Conservation (phyloP, 2,329 filamentous ascomycete species). For the Myriosclerotinia duriaeana region DNA sequence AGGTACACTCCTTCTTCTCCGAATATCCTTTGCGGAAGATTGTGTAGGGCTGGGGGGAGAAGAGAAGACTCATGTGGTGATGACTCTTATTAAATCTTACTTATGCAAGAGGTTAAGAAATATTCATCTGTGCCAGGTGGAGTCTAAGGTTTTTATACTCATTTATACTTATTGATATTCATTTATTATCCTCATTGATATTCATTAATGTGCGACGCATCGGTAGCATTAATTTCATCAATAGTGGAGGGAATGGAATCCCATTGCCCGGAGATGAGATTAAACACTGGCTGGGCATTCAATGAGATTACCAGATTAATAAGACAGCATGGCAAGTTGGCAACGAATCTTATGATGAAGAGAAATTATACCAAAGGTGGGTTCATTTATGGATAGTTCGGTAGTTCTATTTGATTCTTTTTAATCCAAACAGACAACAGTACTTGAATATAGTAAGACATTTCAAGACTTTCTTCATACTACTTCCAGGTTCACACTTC, state of each 20-base stretch:
- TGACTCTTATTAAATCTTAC: too few species aligned
- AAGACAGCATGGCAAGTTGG: constrained; percentile 2
- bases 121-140: not conserved
- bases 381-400: not conserved
- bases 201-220: constrained; percentile 5
- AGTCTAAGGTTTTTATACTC: not conserved
- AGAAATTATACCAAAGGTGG: not conserved
- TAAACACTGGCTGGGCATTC: not conserved
- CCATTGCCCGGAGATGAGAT: constrained; percentile 13
- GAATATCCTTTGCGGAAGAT: not conserved
- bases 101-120: not conserved
- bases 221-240: constrained; percentile 2
- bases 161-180: not conserved
- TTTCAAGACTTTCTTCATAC: constrained; percentile 2
- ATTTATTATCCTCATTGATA: not conserved
- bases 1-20: not conserved
- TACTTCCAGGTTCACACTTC: not conserved
- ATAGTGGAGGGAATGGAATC: constrained; percentile 7
- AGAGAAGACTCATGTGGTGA: not conserved
- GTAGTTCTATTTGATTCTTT: not conserved
- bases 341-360: not conserved
- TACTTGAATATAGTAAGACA: not conserved
- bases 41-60: constrained; percentile 3
- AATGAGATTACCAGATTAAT: not conserved
- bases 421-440: not conserved